Conservation (phyloP, 129 eudicot species). For the Oenanthe sinensis region DNA sequence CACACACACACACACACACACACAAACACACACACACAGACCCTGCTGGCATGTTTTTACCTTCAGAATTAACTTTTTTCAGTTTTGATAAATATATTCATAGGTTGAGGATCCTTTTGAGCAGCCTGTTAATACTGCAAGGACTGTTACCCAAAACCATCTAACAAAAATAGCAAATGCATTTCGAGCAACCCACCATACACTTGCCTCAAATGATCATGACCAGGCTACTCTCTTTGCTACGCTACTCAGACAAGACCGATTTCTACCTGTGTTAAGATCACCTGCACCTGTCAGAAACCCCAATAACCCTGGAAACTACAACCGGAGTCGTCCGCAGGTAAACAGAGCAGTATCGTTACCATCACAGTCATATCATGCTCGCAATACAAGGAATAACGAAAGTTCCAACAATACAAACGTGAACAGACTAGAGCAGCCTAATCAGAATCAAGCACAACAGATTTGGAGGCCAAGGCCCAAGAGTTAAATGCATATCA, state of each 20-base stretch:
- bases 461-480: conserved; percentile 52
- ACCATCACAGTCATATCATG: conserved; percentile 20
- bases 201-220: conserved; percentile 32
- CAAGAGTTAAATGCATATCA: conserved; percentile 1
- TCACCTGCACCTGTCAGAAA: conserved; percentile 25
- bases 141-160: conserved; percentile 50
- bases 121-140: conserved; percentile 77
- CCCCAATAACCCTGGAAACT: conserved; percentile 10
- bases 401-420: conserved; percentile 18
- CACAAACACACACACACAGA: too few species aligned
- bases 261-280: conserved; percentile 29
- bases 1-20: not conserved
- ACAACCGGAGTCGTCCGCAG: conserved; percentile 18
- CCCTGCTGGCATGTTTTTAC: not conserved
- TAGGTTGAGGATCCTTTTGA: conserved; percentile 95
- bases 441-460: conserved; percentile 30
- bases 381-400: conserved; percentile 23
- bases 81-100: not conserved
- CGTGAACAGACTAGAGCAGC: conserved; percentile 20
- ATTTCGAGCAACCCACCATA: conserved; percentile 33
- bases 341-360: conserved; percentile 15
- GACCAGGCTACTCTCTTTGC: conserved; percentile 20
- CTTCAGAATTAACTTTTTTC: not conserved
- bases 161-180: conserved; percentile 43
- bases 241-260: conserved; percentile 44